Conservation (phyloP, 2,329 filamentous ascomycete species). For the Fusarium equiseti region DNA sequence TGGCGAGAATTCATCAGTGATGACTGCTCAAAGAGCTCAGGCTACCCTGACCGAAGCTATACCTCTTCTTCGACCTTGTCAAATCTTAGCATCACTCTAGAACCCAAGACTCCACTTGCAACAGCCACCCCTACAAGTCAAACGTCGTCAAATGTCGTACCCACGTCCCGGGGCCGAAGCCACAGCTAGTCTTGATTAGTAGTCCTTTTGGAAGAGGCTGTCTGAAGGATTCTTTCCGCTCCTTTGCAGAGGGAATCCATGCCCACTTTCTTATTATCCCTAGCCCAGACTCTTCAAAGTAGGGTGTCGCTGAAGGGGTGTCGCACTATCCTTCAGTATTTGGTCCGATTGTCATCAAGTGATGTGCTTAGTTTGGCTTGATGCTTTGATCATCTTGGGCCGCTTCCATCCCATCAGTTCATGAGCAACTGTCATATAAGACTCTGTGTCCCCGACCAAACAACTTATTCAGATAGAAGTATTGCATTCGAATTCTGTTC, state of each 20-base stretch:
- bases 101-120: conserved; percentile 35
- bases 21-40: conserved; percentile 16
- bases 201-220: conserved; percentile 41
- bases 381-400: conserved; percentile 41
- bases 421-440: conserved; percentile 44
- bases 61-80: conserved; percentile 29
- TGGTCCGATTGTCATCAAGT: conserved; percentile 40
- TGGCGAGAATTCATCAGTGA: conserved; percentile 1
- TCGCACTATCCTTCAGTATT: conserved; percentile 38
- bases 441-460: conserved; percentile 38
- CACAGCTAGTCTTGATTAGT: conserved; percentile 45
- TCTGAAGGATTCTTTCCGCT: conserved; percentile 43
- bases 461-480: conserved; percentile 1
- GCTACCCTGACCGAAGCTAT: conserved; percentile 14
- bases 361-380: conserved; percentile 43
- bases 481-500: conserved; percentile 13
- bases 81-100: conserved; percentile 36
- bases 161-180: conserved; percentile 45
- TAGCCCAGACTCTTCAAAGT: conserved; percentile 17
- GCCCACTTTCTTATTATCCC: conserved; percentile 30
- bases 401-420: conserved; percentile 39
- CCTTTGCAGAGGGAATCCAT: conserved; percentile 41
- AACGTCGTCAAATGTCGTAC: conserved; percentile 42
- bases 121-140: conserved; percentile 46
- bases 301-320: conserved; percentile 39